phyloP scores from a whole-genome alignment of 495 filamentous ascomycete species.

The Xylaria castorea region DNA sequence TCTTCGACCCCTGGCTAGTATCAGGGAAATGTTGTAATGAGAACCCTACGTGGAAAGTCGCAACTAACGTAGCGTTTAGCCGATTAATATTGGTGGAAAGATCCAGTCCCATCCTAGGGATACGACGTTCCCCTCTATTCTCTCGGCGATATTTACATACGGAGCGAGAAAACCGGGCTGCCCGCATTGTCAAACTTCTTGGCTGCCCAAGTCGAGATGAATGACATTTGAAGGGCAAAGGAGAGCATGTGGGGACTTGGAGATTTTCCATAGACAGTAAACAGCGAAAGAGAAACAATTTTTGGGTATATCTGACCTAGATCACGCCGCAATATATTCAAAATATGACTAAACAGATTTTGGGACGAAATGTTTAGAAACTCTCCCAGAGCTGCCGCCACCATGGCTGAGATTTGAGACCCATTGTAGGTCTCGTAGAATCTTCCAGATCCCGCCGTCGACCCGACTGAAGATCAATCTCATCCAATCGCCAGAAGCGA shows the following conservation, averaged over 20 bases:
- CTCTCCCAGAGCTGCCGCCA: slow-evolving; percentile 21
- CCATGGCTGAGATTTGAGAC: slow-evolving; percentile 7
- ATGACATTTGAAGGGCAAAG: no score
- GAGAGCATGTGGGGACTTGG: not conserved
- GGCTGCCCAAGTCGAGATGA: not conserved
- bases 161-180: not conserved
- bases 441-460: slow-evolving; percentile 57
- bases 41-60: not conserved
- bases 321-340: not conserved
- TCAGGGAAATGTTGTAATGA: not conserved
- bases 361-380: slow-evolving; percentile 10
- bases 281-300: not conserved
- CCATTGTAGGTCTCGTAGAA: slow-evolving; percentile 19
- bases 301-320: slow-evolving; percentile 12
- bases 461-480: slow-evolving; percentile 67
- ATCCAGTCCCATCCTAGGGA: not conserved
- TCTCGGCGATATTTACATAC: not conserved
- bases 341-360: not conserved
- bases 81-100: slow-evolving; percentile 25
- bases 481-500: slow-evolving; percentile 54
- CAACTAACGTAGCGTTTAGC: slow-evolving; percentile 15
- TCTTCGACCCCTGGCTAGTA: not conserved
- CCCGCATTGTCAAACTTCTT: not conserved
- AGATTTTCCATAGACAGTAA: not conserved
- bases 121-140: slow-evolving; percentile 15